Base-by-base conservation (phyloP, 1,284 basidiomycete species). In the Sanghuangporus sanghuang region DNA sequence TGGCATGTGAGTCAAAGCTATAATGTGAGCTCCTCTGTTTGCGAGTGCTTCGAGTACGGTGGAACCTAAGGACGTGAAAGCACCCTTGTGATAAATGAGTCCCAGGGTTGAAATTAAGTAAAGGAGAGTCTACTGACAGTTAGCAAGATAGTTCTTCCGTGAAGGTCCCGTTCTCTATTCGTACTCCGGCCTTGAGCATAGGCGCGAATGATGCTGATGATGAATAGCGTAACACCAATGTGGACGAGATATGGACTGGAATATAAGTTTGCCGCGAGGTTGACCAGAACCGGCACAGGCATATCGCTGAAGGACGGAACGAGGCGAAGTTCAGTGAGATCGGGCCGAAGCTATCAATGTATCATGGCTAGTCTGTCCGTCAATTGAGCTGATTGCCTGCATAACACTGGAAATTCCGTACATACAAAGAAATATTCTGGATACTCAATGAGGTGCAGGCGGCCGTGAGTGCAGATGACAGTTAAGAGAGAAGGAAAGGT, bases 1-100 rank as follows among this genome's bases (percentile, higher is more conserved):
- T 0, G 85, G 82, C 50, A 84, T 78, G 0, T 81, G 75, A 0
- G 87, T 82, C 9, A 93, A 80, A 0, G 86, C 86, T 49, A 93
- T 89, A 66, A 93, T 75, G 67, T 89, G 87, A 18, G 90, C 89
- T 16, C 91, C 91, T 55, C 88, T 81, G 63, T 81, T 74, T 1
- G 90, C 89, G 3, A 93, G 74, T 1, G 75, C 74, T 65, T 89
- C 83, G 6, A 91, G 72, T 0, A 91, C 69, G 0, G 85, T 87
- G 3, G 92, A 72, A 2, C 89, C 90, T 21, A 86, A 72, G 2
- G 90, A 84, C 1, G 88, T 88, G 68, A 92, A 90, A 0, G 78
- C 87, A 35, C 90, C 90, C 89, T 90, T 69, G 18, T 21, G 49
- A 21, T 16, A 27, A 27, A 7, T 32, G 55, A 50, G 48, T 27